Evolutionary conservation across 495 filamentous ascomycete genomes (phyloP).

Genomic region (Elasticomyces elasticus): DNA sequence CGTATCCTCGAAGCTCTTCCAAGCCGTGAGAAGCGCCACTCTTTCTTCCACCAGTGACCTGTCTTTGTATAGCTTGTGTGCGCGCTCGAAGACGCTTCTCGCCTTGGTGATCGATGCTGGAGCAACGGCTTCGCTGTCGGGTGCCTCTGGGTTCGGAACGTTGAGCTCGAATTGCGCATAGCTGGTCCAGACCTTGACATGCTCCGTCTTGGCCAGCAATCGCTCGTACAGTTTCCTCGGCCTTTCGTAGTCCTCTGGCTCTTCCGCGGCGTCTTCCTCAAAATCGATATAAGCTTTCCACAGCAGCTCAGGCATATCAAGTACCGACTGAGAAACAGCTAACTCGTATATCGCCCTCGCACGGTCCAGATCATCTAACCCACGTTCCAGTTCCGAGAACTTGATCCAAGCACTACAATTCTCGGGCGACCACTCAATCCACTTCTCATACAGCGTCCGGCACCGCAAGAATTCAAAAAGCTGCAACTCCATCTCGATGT

Average conservation of each 20-base stretch:
- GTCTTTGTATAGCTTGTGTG: constrained; percentile 81
- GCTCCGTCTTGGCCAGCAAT: constrained; percentile 81
- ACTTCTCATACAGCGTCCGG: constrained; percentile 85
- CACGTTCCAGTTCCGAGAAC: constrained; percentile 84
- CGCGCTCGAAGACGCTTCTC: constrained; percentile 74
- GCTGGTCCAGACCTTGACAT: constrained; percentile 97
- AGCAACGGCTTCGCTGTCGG: constrained; percentile 50
- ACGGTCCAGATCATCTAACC: constrained; percentile 77
- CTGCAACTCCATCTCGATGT: constrained; percentile 83
- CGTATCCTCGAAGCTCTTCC: constrained; percentile 80
- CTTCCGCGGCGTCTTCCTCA: constrained; percentile 70
- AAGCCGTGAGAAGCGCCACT: constrained; percentile 78
- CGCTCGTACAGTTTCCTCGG: constrained; percentile 82
- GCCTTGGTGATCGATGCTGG: constrained; percentile 68
- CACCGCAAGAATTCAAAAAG: constrained; percentile 87
- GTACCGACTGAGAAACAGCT: constrained; percentile 64
- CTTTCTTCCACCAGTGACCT: constrained; percentile 89
- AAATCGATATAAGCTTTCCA: constrained; percentile 99
- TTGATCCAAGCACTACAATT: constrained; percentile 93
- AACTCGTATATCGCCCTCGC: constrained; percentile 88
- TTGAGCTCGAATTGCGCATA: constrained; percentile 97
- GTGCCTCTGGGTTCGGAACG: constrained; percentile 54
- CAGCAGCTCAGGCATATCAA: constrained; percentile 97
- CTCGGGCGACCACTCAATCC: constrained; percentile 77
- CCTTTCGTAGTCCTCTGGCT: constrained; percentile 56